Percentiles rank a stretch among this genome's conserved stretches.
phyloP scores from a whole-genome alignment of 257 asterid species.

The Jacaranda mimosifolia region DNA sequence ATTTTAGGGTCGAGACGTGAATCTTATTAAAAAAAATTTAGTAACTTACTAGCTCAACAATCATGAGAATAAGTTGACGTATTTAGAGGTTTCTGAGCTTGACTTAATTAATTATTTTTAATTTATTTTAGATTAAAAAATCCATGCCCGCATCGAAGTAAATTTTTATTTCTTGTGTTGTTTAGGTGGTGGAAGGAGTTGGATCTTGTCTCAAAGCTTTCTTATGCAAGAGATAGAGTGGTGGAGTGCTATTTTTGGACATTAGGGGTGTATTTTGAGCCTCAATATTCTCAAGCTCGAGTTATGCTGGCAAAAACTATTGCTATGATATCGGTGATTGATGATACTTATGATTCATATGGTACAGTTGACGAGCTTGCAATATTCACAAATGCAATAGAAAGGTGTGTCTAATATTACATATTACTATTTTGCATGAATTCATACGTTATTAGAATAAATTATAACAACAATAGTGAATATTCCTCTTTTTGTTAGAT shows the following conservation, averaged over 20 bases:
- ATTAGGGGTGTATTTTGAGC: slow-evolving; percentile 29
- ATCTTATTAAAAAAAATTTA: too few relatives aligned
- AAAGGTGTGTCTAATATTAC: slow-evolving; percentile 29
- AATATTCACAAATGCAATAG: slow-evolving; percentile 43
- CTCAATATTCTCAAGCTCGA: too few relatives aligned
- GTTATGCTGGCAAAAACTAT: slow-evolving; percentile 9
- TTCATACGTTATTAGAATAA: too few relatives aligned
- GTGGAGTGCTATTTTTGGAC: slow-evolving; percentile 55
- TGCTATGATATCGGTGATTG: slow-evolving; percentile 45
- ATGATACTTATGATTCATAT: slow-evolving; percentile 50
- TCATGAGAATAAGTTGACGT: too few relatives aligned
- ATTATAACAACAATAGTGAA: not conserved
- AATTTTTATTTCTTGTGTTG: not conserved
- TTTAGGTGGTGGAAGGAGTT: slow-evolving; percentile 39
- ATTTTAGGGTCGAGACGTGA: too few relatives aligned
- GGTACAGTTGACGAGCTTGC: slow-evolving; percentile 46
- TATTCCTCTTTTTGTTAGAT: slow-evolving; percentile 22
- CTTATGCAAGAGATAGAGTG: slow-evolving; percentile 41
- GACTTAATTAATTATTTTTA: too few relatives aligned
- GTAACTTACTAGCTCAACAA: too few relatives aligned
- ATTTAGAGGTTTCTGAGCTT: too few relatives aligned
- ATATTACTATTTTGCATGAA: too few relatives aligned
- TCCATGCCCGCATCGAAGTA: not conserved
- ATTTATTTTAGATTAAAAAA: too few relatives aligned
- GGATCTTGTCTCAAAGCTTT: slow-evolving; percentile 21